Evolutionary conservation across 176 grass and related monocot genomes (phyloP), one percentile per base, ranked within the genome.

Genomic region (Poa annua): DNA sequence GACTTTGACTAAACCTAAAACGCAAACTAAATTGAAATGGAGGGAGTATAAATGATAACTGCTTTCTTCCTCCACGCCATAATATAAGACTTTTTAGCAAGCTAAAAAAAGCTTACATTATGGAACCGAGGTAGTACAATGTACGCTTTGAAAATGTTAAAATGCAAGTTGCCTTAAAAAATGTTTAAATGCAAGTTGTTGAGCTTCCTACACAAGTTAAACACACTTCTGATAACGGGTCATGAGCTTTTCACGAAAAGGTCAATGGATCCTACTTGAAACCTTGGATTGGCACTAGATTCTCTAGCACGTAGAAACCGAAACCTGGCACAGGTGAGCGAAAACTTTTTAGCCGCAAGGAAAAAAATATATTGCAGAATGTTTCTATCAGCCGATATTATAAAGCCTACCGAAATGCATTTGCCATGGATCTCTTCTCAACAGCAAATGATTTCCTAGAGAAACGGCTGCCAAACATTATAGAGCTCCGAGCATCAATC

Each of bases 261-360:
- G 78, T 93, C 80, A 74, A 98, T 98, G 44, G 90, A 85, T 53
- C 93, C 91, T 93, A 98, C 90, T 81, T 98, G 96, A 98, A 98
- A 98, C 81, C 96, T 98, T 78, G 89, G 79, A 60, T 88, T 94
- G 13, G 34, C 80, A 86, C 90, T 82, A 20, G 63, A 67, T 85
- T 95, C 89, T 91, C 87, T 95, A 47, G 86, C 83, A 20, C 62
- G 66, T 49, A 96, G 52, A 91, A 98, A 91, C 20, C 44, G 81
- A 77, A 98, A 93, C 75, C 96, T 98, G 91, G 13, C 81, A 66
- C 77, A 62, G 33, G 10, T 50, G 21, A 34, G 85, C 25, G 35
- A 50, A 82, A n/a, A 19, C 66, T 26, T 73, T 15, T 88, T 52
- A 49, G 81, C 57, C 1, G 79, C n/a, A 80, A 68, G 7, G 26